Percentiles rank a stretch among this genome's conserved stretches.
Evolutionary conservation across 163 green algal species (phyloP).

Genomic region (Scenedesmus sp.): DNA sequence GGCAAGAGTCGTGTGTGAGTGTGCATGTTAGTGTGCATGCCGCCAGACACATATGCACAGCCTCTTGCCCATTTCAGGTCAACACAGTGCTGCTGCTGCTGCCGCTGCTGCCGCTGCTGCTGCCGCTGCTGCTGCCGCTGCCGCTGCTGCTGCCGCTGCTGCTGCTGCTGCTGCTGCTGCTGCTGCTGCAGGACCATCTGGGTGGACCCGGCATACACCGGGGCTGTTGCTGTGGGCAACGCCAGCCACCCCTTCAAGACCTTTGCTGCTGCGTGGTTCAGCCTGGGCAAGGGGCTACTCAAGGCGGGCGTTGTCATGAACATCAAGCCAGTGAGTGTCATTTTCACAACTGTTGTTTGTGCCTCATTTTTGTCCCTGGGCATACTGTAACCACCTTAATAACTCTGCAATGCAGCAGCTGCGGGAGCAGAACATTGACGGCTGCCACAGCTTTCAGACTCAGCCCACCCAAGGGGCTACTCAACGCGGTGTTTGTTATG

Average conservation of each 20-base stretch:
- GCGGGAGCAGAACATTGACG: background rate
- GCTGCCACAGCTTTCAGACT: background rate
- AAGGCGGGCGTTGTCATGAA: background rate
- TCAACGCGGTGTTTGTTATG: slow-evolving; percentile 3
- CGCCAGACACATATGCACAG: no score
- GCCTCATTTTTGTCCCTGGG: background rate
- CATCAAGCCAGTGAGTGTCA: background rate
- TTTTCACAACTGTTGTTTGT: background rate
- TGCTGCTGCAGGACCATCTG: background rate
- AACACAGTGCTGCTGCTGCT: no score
- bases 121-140: no score
- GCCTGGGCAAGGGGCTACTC: background rate
- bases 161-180: no score
- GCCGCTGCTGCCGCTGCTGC: no score
- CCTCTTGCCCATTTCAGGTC: no score
- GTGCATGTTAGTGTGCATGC: no score
- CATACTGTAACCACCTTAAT: background rate
- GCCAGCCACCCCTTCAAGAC: background rate
- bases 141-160: no score
- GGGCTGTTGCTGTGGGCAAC: no score
- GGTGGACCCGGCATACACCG: background rate
- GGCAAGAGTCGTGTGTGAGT: no score
- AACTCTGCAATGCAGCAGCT: background rate
- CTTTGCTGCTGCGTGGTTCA: background rate
- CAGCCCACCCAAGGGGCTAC: background rate